Evolutionary conservation across 2,329 filamentous ascomycete species (phyloP).

Genomic region (Neurospora crassa): DNA sequence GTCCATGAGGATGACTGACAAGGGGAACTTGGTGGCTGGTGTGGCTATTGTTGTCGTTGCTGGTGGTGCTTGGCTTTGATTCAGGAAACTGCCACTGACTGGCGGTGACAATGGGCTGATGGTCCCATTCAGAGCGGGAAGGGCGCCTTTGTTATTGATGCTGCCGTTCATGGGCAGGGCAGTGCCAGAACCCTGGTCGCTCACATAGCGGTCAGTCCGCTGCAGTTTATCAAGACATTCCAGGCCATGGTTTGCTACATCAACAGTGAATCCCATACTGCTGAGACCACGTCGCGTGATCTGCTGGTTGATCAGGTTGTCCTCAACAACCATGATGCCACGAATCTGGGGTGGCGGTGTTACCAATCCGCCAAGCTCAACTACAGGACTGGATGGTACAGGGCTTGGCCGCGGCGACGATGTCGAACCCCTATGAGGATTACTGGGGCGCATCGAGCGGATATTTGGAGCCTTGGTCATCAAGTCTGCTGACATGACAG

Average conservation of each 20-base stretch:
- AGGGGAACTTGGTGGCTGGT: conserved; percentile 22
- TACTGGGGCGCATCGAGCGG: conserved; percentile 12
- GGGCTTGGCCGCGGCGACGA: conserved; percentile 2
- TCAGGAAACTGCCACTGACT: neutral
- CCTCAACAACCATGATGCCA: conserved; percentile 47
- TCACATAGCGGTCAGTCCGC: conserved; percentile 19
- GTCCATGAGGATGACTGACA: conserved; percentile 63
- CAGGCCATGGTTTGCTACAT: conserved; percentile 47
- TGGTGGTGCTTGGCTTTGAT: neutral
- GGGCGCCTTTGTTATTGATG: neutral
- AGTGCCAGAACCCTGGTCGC: conserved; percentile 2
- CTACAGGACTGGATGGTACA: conserved; percentile 9
- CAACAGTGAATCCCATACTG: conserved; percentile 38
- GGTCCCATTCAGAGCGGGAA: neutral
- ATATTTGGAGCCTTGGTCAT: conserved; percentile 5
- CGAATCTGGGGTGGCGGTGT: conserved; percentile 20
- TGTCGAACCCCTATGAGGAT: conserved; percentile 7
- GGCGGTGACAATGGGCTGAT: neutral
- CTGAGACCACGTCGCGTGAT: conserved; percentile 42
- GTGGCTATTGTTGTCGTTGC: neutral
- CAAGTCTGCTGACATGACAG: conserved; percentile 17
- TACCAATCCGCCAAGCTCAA: conserved; percentile 5
- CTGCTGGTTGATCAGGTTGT: conserved; percentile 52
- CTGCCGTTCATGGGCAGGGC: neutral
- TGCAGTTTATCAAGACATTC: conserved; percentile 43